phyloP scores from a whole-genome alignment of 805 yeast genomes.

The Lachancea nothofagi region DNA sequence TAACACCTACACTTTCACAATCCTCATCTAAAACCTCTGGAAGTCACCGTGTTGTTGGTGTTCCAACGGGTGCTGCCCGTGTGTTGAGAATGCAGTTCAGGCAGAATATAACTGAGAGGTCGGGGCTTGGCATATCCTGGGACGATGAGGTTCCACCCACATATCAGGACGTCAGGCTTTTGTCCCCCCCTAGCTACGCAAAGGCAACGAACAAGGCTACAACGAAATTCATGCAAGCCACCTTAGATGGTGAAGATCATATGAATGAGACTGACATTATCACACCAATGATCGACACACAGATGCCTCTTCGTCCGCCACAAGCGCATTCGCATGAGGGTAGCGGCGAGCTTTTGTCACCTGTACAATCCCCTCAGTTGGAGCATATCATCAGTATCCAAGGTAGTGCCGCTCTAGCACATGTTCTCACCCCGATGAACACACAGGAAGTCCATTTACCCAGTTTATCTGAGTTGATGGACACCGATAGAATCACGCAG shows the following conservation, averaged over 20 bases:
- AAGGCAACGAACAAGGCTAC: constrained; percentile 6
- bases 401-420: constrained; percentile 25
- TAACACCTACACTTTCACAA: constrained; percentile 16
- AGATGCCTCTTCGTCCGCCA: constrained; percentile 24
- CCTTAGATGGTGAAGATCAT: neutral
- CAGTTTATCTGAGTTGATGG: constrained; percentile 24
- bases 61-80: constrained; percentile 92
- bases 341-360: constrained; percentile 10
- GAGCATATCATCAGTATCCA: constrained; percentile 28
- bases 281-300: neutral
- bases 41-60: constrained; percentile 40
- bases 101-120: constrained; percentile 74
- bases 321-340: constrained; percentile 21
- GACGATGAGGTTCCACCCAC: constrained; percentile 99
- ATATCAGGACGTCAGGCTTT: constrained; percentile 74
- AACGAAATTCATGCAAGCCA: neutral
- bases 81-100: constrained; percentile 93
- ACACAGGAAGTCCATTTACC: constrained; percentile 25
- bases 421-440: constrained; percentile 29
- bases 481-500: constrained; percentile 33
- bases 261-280: neutral
- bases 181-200: constrained; percentile 80
- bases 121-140: constrained; percentile 97
- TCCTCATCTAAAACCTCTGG: constrained; percentile 11
- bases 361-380: constrained; percentile 24